phyloP scores from a whole-genome alignment of 2,329 filamentous ascomycete genomes.

The Cryphonectria parasitica region DNA sequence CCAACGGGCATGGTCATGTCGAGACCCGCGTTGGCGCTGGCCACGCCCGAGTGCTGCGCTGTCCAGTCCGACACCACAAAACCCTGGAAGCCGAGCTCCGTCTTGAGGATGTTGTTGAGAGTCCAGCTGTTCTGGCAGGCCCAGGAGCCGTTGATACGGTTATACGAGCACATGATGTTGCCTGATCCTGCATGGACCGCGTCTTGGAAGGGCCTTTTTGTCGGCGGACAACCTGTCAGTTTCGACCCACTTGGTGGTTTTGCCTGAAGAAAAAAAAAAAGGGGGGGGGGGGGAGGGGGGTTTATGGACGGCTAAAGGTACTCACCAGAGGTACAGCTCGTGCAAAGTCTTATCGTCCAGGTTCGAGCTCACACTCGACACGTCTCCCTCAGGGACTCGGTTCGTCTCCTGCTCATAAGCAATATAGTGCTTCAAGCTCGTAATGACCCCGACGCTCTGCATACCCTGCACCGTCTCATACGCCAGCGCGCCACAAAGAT shows the following conservation, averaged over 20 bases:
- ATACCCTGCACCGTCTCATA: slow-evolving; percentile 65
- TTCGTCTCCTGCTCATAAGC: slow-evolving; percentile 48
- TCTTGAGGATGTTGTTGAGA: slow-evolving; percentile 67
- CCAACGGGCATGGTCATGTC: slow-evolving; percentile 71
- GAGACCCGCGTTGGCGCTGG: slow-evolving; percentile 65
- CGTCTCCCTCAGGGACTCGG: slow-evolving; percentile 64
- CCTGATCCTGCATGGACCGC: slow-evolving; percentile 63
- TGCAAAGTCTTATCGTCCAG: slow-evolving; percentile 51
- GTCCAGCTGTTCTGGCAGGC: slow-evolving; percentile 69
- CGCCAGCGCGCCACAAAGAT: slow-evolving; percentile 52
- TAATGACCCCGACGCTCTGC: slow-evolving; percentile 71
- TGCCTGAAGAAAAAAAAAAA: too few relatives aligned
- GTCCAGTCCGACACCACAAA: slow-evolving; percentile 68
- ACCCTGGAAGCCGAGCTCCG: slow-evolving; percentile 60
- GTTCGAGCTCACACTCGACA: slow-evolving; percentile 47
- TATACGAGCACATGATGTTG: slow-evolving; percentile 65
- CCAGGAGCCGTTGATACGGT: slow-evolving; percentile 71
- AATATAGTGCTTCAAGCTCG: slow-evolving; percentile 66
- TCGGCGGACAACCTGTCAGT: not conserved
- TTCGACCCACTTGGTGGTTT: too few relatives aligned
- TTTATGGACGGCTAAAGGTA: not conserved
- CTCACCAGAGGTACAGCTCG: slow-evolving; percentile 53
- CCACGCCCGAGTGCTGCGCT: slow-evolving; percentile 67
- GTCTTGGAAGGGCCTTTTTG: slow-evolving; percentile 44
- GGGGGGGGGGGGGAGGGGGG: too few relatives aligned